A percentile compares a stretch with the other conserved stretches of the same genome.
Evolutionary conservation across 495 filamentous ascomycete genomes (phyloP).

Genomic region (Aspergillus nidulans): DNA sequence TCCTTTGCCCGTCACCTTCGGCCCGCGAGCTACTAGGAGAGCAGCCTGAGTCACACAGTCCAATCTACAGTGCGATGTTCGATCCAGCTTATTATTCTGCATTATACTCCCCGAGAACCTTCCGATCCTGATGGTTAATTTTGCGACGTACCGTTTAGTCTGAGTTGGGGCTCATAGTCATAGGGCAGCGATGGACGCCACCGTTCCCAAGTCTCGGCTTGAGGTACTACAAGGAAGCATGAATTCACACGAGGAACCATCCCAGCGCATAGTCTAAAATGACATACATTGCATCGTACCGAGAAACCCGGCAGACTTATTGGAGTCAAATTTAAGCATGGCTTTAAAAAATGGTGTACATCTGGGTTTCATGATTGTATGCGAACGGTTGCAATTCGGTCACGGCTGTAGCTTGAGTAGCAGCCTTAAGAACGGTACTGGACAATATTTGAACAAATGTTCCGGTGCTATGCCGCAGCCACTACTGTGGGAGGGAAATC

Average conservation of each 20-base stretch:
- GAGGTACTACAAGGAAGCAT: neutral
- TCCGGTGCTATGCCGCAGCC: neutral
- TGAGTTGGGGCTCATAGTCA: neutral
- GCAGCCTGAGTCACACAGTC: neutral
- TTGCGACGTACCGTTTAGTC: neutral
- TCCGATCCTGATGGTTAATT: neutral
- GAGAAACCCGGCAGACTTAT: neutral
- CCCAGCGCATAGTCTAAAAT: neutral
- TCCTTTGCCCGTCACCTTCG: neutral
- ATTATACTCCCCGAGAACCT: neutral
- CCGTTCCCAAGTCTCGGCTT: neutral
- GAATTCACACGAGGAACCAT: neutral
- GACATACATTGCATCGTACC: constrained; percentile 1
- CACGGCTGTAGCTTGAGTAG: neutral
- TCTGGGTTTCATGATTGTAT: neutral
- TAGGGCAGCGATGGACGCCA: neutral
- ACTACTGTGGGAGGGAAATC: neutral
- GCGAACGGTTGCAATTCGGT: neutral
- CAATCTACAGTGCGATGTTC: neutral
- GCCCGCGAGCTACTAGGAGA: neutral
- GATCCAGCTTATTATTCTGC: neutral
- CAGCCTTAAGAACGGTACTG: neutral
- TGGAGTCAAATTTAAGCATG: neutral
- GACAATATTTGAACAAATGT: neutral
- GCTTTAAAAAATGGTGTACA: neutral